These are phyloP conservation scores for Plasmopara muralis DNA, from an alignment of 352 stramenopile genomes.

Conservation along the genomic window DNA sequence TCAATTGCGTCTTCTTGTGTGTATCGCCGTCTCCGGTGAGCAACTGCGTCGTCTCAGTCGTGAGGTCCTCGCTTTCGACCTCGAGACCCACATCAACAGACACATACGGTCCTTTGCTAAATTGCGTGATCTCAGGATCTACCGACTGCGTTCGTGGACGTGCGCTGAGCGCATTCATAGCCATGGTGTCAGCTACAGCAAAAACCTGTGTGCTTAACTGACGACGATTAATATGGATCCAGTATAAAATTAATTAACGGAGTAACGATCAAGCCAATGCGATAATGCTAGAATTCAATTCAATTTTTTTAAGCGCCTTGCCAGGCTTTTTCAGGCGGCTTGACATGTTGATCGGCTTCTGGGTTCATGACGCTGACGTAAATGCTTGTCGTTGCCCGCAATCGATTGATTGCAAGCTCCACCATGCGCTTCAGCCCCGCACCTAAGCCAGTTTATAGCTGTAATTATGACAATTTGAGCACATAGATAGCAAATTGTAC, in stretches of 20 bases:
- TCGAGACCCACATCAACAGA: constrained; percentile 18
- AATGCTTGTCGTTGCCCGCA: constrained; percentile 24
- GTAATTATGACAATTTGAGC: not conserved
- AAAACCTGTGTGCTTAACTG: constrained; percentile 1
- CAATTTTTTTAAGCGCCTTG: not conserved
- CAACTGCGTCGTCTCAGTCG: constrained; percentile 21
- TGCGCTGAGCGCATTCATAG: constrained; percentile 17
- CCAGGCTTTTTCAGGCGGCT: not conserved
- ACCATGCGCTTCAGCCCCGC: constrained; percentile 42
- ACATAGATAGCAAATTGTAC: not conserved
- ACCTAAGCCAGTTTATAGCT: constrained; percentile 15
- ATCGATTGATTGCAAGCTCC: constrained; percentile 42
- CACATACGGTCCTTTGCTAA: constrained; percentile 15
- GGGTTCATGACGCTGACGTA: constrained; percentile 16
- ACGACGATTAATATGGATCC: constrained; percentile 2
- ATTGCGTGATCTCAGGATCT: constrained; percentile 10
- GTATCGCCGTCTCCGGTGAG: constrained; percentile 11
- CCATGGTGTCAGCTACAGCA: constrained; percentile 7
- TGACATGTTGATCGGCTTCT: not conserved
- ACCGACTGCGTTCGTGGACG: constrained; percentile 17
- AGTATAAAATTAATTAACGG: no score
- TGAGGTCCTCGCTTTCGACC: constrained; percentile 11
- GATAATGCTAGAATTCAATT: constrained; percentile 1
- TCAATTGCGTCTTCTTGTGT: constrained; percentile 9
- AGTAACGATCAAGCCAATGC: constrained; percentile 15